Percentiles rank a stretch among this genome's conserved stretches.
These are phyloP conservation scores for Penicillium macrosclerotiorum DNA, from an alignment of 495 filamentous ascomycete genomes.

Conservation along the genomic window DNA sequence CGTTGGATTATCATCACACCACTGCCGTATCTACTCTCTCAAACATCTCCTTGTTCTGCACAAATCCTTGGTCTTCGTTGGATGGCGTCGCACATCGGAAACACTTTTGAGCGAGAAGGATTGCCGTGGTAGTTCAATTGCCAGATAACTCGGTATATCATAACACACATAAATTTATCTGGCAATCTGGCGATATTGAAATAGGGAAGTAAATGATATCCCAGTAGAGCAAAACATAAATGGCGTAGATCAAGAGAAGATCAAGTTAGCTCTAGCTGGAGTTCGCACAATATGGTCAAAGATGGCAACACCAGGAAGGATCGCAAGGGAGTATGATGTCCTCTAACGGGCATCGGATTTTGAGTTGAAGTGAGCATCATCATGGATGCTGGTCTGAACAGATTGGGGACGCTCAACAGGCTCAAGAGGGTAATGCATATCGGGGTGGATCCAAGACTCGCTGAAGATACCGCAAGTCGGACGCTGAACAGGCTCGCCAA, in stretches of 20 bases:
- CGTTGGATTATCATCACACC: background rate
- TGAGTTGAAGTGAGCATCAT: too few species aligned
- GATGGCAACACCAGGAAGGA: background rate
- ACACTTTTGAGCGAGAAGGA: background rate
- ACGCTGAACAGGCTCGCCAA: conserved; percentile 3
- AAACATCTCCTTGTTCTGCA: background rate
- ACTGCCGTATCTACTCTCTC: background rate
- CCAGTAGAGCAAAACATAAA: background rate
- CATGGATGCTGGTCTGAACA: background rate
- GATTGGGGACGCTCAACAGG: background rate
- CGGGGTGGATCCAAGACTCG: too few species aligned
- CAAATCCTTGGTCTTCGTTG: background rate
- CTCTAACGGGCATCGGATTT: too few species aligned
- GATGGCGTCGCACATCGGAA: background rate
- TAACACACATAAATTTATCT: background rate
- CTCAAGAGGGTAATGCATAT: too few species aligned
- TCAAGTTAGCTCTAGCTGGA: too few species aligned
- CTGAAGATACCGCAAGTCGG: background rate
- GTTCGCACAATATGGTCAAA: background rate
- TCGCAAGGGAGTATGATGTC: background rate
- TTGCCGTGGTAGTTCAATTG: background rate
- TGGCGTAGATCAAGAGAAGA: background rate
- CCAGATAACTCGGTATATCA: conserved; percentile 4
- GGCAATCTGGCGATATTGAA: background rate
- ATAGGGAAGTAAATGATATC: background rate